A percentile compares a stretch with the other conserved stretches of the same genome.
Conservation (phyloP, 495 filamentous ascomycete species). For the Lasiosphaeriaceae sp. region DNA sequence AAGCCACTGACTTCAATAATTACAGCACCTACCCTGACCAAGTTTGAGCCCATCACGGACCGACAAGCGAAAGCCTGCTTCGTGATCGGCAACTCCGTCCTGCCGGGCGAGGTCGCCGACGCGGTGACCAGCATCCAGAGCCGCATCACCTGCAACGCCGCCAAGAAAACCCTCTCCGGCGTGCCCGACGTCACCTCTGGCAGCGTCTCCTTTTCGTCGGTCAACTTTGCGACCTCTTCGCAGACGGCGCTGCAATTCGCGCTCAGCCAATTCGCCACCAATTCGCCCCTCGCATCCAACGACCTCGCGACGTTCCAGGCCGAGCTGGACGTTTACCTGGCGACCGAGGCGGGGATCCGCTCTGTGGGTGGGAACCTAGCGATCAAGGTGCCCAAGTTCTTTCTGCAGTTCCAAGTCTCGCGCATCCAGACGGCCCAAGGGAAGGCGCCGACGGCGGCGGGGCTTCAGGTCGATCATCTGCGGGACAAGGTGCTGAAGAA, state of each 20-base stretch:
- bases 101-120: conserved; percentile 33
- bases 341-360: conserved; percentile 47
- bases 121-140: conserved; percentile 26
- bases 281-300: conserved; percentile 31
- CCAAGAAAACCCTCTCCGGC: conserved; percentile 30
- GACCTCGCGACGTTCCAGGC: conserved; percentile 40
- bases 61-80: conserved; percentile 37
- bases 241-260: conserved; percentile 41
- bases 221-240: conserved; percentile 40
- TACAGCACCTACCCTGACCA: conserved; percentile 11
- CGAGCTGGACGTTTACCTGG: conserved; percentile 42
- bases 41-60: background rate
- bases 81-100: conserved; percentile 36
- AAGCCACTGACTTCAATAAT: background rate
- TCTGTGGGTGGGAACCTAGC: conserved; percentile 39
- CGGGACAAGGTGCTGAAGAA: conserved; percentile 47
- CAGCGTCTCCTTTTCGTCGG: conserved; percentile 36
- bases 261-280: conserved; percentile 39
- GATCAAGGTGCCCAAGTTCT: conserved; percentile 50
- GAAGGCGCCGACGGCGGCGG: conserved; percentile 37
- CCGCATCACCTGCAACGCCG: conserved; percentile 36
- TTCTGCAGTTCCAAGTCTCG: conserved; percentile 44
- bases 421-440: conserved; percentile 49
- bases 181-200: conserved; percentile 44
- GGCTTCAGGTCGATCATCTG: conserved; percentile 42